Base-by-base conservation (phyloP, 2,329 filamentous ascomycete genomes). In the Cercospora zeae-maydis region DNA sequence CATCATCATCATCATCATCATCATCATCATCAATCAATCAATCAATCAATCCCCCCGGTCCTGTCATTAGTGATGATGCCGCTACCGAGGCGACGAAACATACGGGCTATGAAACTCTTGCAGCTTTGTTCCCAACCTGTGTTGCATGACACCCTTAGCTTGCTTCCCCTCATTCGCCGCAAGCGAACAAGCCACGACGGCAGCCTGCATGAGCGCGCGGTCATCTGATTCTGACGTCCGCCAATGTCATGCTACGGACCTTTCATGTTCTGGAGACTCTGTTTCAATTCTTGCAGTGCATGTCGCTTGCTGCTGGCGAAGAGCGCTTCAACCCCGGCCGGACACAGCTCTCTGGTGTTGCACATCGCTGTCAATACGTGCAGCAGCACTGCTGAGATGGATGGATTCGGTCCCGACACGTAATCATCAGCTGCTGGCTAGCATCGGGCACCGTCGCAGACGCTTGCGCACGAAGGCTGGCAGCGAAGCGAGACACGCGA, bases 181-280 rank as follows among this genome's bases (percentile, higher is more conserved):
- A 55, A 52, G 61, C 53, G 47, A 60, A 59, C 19, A 63, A 67
- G 66, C 63, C 67, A 67, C 64, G 31, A 37, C 67, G 66, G 67
- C 47, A 65, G 56, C 33, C 60, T 66, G 66, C 67, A 67, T 68
- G 58, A 45, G 31, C 39, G 59, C 30, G 47, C 60, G 59, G 64
- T 68, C 66, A 68, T 66, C 59, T 68, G 66, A 68, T 62, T 55
- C 42, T 30, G 24, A 53, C 61, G 16, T 61, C 62, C 34, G 59
- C 75, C 71, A 72, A 74, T 73, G 64, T 65, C 64, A 63, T 66
- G 59, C 60, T 61, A 51, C 58, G 56, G 58, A 62, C 47, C 53
- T 61, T 55, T 59, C 7, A 30, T 53, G 24, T 54, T 55, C 54
- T 58, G 34, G 49, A 49, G 54, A 36, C 54, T 36, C 39, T 68